phyloP scores from a whole-genome alignment of 140 eudicot species.

The Flaveria floridana region DNA sequence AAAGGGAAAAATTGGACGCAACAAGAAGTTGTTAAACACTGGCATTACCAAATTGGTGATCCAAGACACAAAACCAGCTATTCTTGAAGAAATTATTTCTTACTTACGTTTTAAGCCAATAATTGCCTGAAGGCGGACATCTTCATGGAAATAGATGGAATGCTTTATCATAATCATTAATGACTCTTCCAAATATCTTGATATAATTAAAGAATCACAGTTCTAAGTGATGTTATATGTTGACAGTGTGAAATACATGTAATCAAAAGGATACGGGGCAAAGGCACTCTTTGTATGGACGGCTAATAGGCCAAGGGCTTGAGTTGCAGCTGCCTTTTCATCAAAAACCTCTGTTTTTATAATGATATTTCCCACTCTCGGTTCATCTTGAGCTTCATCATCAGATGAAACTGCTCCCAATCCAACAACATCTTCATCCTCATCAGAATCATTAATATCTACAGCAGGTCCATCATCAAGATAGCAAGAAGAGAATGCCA shows the following conservation, averaged over 20 bases:
- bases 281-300: conserved; percentile 72
- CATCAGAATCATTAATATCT: conserved; percentile 73
- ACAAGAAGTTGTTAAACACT: not conserved
- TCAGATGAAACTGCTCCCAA: conserved; percentile 89
- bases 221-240: conserved; percentile 13
- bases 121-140: conserved; percentile 88
- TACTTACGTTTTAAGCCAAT: conserved; percentile 75
- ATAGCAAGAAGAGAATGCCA: conserved; percentile 83
- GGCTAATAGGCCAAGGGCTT: conserved; percentile 89
- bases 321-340: conserved; percentile 97
- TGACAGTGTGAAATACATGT: conserved; percentile 9
- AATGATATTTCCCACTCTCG: conserved; percentile 69
- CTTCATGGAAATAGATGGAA: conserved; percentile 84
- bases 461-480: conserved; percentile 92
- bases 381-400: conserved; percentile 95
- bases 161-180: conserved; percentile 77
- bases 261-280: conserved; percentile 89
- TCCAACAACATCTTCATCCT: conserved; percentile 67
- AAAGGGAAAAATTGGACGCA: not conserved
- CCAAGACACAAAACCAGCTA: not conserved
- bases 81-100: not conserved
- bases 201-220: conserved; percentile 40
- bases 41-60: not conserved
- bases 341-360: conserved; percentile 87
- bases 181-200: conserved; percentile 85